Evolutionary conservation across 306 rosid species (phyloP), one percentile per base, ranked within the genome.

Genomic region (Vigna mungo): DNA sequence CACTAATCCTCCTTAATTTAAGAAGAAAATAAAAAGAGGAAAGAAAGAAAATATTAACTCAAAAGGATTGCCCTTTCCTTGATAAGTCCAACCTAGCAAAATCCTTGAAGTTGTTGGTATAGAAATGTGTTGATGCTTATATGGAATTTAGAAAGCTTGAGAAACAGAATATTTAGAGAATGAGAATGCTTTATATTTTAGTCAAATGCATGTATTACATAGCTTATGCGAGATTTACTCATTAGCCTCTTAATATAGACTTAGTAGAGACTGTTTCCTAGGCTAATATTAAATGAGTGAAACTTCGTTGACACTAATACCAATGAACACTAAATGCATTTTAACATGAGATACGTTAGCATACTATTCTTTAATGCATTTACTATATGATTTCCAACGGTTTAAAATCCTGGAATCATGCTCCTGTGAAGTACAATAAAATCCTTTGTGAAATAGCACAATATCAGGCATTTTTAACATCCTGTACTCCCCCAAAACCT

Each of bases 21-120:
- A 25, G 9, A 13, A 56, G 70, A 78, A 77, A 58, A 78, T 46
- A 5, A 39, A 18, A 25, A 78, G 6, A 56, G 61, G 60, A 68
- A 78, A 55, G 47, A 54, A 77, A 12, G n/a, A 77, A 77, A 77
- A 56, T 17, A 44, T 21, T 68, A 67, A 52, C 23, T 7, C 10
- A 34, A 62, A 61, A 46, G 12, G 37, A 21, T 17, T 6, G n/a
- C 2, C 21, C 69, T 27, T 46, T 70, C 61, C 47, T 25, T 59
- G 47, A 43, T 41, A 74, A 46, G 46, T 60, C 54, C 10, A n/a
- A n/a, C 70, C 77, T 16, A 44, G 47, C 64, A 20, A 17, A 49
- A 51, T 49, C 51, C 71, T 63, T 36, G 9, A 59, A 44, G 59
- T 74, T 60, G 70, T 60, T 25, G 32, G n/a, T 49, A 74, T 30